Conservation (phyloP, 345 rosid species). For the Murraya koenigii region DNA sequence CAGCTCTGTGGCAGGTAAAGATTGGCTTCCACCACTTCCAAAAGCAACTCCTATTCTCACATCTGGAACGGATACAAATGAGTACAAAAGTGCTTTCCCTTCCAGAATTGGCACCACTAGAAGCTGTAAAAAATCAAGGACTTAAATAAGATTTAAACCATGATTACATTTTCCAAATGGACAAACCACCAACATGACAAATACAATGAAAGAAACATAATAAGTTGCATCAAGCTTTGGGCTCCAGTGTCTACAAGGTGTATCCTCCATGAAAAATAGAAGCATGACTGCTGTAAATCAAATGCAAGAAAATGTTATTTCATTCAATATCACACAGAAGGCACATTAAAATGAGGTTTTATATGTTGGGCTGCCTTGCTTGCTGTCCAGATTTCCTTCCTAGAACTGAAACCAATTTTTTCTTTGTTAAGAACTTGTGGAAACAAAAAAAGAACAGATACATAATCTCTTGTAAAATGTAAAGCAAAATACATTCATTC, state of each 20-base stretch:
- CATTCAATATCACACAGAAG: neutral
- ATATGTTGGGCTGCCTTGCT: neutral
- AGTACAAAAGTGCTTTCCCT: constrained; percentile 81
- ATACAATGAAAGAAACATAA: neutral
- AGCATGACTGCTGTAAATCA: neutral
- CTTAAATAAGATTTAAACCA: neutral
- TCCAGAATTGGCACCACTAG: constrained; percentile 75
- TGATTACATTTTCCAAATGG: neutral
- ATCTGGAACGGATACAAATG: constrained; percentile 79
- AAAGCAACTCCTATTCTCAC: constrained; percentile 90
- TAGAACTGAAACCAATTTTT: neutral
- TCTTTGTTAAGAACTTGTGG: neutral
- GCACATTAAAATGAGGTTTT: neutral
- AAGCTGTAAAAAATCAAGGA: constrained; percentile 58
- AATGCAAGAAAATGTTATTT: neutral
- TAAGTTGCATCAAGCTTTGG: neutral
- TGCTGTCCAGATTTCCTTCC: neutral
- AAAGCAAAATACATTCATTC: neutral
- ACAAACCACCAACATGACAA: neutral
- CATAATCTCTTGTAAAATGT: neutral
- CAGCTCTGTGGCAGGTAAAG: constrained; percentile 87
- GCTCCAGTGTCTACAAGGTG: neutral
- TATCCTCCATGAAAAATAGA: neutral
- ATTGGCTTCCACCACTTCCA: constrained; percentile 97
- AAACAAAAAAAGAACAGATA: neutral